Evolutionary conservation across 2,329 filamentous ascomycete genomes (phyloP).

Genomic region (Sporothrix euskadiensis): DNA sequence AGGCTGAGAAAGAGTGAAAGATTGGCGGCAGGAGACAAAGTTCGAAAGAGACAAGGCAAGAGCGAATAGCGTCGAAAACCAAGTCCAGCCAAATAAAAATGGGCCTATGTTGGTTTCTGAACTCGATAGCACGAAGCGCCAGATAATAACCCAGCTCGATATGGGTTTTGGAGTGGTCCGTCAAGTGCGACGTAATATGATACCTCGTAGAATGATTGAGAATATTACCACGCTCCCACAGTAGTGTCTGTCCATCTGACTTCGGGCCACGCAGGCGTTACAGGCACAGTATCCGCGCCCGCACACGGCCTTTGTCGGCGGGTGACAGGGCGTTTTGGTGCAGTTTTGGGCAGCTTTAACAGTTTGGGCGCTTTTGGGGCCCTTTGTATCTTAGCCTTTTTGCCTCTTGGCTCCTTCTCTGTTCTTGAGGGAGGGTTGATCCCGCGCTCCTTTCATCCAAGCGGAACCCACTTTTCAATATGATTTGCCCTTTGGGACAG

Average conservation of each 20-base stretch:
- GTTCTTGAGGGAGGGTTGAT: background rate
- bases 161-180: background rate
- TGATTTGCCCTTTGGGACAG: slow-evolving; percentile 11
- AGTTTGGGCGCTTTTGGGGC: background rate
- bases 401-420: slow-evolving; percentile 15
- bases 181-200: background rate
- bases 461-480: slow-evolving; percentile 17
- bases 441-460: slow-evolving; percentile 24
- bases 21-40: background rate
- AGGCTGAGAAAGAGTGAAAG: background rate
- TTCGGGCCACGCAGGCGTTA: background rate
- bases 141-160: slow-evolving; percentile 2
- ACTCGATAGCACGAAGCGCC: slow-evolving; percentile 2
- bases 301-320: background rate
- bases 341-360: background rate
- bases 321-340: background rate
- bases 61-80: slow-evolving; percentile 9
- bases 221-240: background rate
- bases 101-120: background rate
- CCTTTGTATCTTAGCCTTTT: slow-evolving; percentile 8
- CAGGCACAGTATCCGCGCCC: slow-evolving; percentile 9
- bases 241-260: background rate
- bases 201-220: too few species aligned
- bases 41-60: background rate
- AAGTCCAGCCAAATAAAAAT: background rate